Base-by-base conservation (phyloP, 441 rosid genomes). In the Cnidoscolus chayamansa region DNA sequence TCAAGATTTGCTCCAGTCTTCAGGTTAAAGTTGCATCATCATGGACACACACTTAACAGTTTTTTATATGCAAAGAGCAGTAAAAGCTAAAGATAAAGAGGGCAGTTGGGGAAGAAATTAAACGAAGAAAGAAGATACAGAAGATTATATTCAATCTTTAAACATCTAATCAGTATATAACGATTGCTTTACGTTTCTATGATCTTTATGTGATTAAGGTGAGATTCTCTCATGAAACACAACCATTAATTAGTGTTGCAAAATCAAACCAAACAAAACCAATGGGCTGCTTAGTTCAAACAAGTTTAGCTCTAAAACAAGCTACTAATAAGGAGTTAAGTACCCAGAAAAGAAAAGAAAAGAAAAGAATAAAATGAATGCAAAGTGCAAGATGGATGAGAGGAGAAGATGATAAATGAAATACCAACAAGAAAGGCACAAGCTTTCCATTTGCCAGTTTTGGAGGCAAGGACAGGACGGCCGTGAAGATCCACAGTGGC, bases 361-460 rank as follows among this genome's bases (percentile, higher is more conserved):
- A 40, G 45, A 40, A 40, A 4, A 40, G 45, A 5, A 40, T 49
- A 47, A 17, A 31, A 53, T 19, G 32, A 10, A 1, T 10, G 13
- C 4, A 56, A 20, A 56, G 10, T n/a, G 7, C 1, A n/a, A 59
- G 15, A 20, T 11, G 2, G 35, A 2, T 51, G 35, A 49, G 25
- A 3, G 7, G 12, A 25, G 47, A n/a, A 15, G 5, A 1, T 8
- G 17, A 3, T 40, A 3, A 6, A 40, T 2, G 4, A 40, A 64
- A 67, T 81, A 89, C 97, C 94, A 45, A 91, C 87, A 8, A 92
- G 91, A 81, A 92, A 92, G 67, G 92, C 87, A 77, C 97, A 92
- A 65, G 97, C 97, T 82, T 75, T 88, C 97, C 97, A 92, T 79
- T 84, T 89, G 1, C 97, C 97, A n/a, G 93, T 90, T 66, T 68